Evolutionary conservation across 768 basidiomycete genomes (phyloP).

Genomic region (Phanerochaete carnosa): DNA sequence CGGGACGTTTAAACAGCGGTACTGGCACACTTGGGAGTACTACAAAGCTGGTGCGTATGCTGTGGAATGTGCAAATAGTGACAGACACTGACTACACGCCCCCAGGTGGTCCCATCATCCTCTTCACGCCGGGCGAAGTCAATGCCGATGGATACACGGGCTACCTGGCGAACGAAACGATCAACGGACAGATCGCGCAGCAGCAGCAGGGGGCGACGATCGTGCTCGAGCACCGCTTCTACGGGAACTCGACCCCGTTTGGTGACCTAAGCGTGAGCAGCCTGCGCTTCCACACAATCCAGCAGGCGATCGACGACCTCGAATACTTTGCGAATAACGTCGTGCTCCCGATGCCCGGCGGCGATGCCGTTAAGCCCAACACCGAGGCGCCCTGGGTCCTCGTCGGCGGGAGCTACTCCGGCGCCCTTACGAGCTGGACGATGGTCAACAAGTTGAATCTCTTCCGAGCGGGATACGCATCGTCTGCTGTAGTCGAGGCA

Average conservation of each 20-base stretch:
- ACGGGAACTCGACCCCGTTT: constrained; percentile 70
- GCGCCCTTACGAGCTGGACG: constrained; percentile 55
- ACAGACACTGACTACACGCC: not conserved
- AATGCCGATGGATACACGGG: constrained; percentile 39
- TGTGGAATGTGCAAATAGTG: not conserved
- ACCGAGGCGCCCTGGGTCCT: constrained; percentile 38
- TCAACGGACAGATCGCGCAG: constrained; percentile 64
- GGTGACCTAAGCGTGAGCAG: constrained; percentile 56
- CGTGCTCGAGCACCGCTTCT: constrained; percentile 72
- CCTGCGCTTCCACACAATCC: constrained; percentile 58
- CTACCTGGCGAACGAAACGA: constrained; percentile 64
- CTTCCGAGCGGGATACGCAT: constrained; percentile 65
- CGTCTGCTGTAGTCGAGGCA: constrained; percentile 64
- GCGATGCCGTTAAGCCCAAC: constrained; percentile 56
- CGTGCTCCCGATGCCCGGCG: constrained; percentile 63
- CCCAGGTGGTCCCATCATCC: constrained; percentile 52
- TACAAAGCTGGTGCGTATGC: constrained; percentile 39
- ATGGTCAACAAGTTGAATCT: constrained; percentile 63
- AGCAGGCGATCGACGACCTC: constrained; percentile 73
- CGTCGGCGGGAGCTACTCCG: constrained; percentile 42
- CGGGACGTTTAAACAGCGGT: constrained; percentile 78
- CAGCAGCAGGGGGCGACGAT: constrained; percentile 61
- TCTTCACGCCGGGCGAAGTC: constrained; percentile 64
- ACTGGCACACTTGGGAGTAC: constrained; percentile 67
- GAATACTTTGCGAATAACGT: constrained; percentile 68